Percentiles rank a stretch among this genome's conserved stretches.
These are phyloP conservation scores for Collybia nuda DNA, from an alignment of 768 basidiomycete genomes.

Conservation along the genomic window DNA sequence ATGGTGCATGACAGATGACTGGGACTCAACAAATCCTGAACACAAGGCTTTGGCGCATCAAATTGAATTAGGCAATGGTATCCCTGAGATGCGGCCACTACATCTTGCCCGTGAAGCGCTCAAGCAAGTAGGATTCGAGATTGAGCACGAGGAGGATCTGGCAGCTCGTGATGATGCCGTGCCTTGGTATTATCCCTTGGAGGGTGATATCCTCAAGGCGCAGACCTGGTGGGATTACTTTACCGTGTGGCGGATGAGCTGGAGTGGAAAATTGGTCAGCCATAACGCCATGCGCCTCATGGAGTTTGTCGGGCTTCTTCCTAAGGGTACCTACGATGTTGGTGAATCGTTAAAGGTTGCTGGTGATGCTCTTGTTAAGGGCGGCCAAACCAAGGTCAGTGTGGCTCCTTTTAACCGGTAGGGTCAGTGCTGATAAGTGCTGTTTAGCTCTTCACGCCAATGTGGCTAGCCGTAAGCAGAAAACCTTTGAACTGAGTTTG, in stretches of 20 bases:
- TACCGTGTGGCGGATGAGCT: conserved; percentile 88
- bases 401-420: background rate
- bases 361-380: conserved; percentile 73
- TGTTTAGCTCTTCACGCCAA: conserved; percentile 79
- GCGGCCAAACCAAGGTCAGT: conserved; percentile 82
- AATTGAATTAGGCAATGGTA: conserved; percentile 94
- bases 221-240: conserved; percentile 93
- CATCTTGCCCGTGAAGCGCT: conserved; percentile 72
- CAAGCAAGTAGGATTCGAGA: conserved; percentile 78
- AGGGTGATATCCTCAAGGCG: conserved; percentile 89
- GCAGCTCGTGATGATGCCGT: conserved; percentile 78
- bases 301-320: conserved; percentile 78
- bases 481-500: conserved; percentile 51
- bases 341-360: conserved; percentile 87
- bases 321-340: conserved; percentile 91
- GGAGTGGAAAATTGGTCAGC: conserved; percentile 80
- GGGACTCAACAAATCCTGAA: conserved; percentile 81
- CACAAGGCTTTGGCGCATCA: conserved; percentile 92
- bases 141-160: conserved; percentile 92
- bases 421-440: conserved; percentile 3
- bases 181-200: conserved; percentile 96
- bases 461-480: conserved; percentile 70
- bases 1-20: conserved; percentile 97
- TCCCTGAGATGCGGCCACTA: conserved; percentile 93
- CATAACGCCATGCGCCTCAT: conserved; percentile 76